Base-by-base conservation (phyloP, 2,329 filamentous ascomycete genomes). In the Aspergillus arachidicola region DNA sequence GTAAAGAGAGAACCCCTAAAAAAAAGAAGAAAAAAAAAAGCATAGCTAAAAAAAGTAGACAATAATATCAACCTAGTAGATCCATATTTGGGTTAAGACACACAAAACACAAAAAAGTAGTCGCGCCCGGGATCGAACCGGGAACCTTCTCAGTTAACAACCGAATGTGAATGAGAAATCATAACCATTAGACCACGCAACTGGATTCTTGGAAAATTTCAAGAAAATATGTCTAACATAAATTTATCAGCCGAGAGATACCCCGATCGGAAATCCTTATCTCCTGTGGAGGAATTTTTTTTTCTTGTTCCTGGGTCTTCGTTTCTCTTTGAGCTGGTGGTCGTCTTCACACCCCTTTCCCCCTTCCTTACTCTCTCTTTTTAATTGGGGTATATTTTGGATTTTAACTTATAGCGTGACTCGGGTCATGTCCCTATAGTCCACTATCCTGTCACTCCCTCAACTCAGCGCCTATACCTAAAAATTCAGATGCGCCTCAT, bases 71-170 rank as follows among this genome's bases (percentile, higher is more conserved):
- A 16, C 14, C 6, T 36, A 14, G 34, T 16, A 16, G 34, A 41
- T 28, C 12, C 34, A 36, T 5, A 16, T 36, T 4, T 36, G 4
- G 6, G 14, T 6, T 6, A 36, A 4, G 34, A 16, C 14, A 36
- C n/a, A 55, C 10, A 41, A 28, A 28, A 55, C 21, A 26, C 26
- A 54, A 34, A 63, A 68, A 59, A 62, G 28, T 68, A 67, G 64
- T 67, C 64, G 63, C 66, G 67, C 64, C 66, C 66, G 67, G 68
- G 64, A 69, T 70, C 66, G 68, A 70, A 69, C 68, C 66, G 62
- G 64, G 58, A 64, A 62, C 64, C 65, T 61, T 65, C 62, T 64
- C 61, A 63, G 64, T 41, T n/a, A 62, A 64, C 65, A 56, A 36
- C 59, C 12, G 16, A 26, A 61, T 69, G 66, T 69, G 68, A 69